Percentiles rank a stretch among this genome's conserved stretches.
Conservation (phyloP, 164 flowering plant genomes). For the Piper betle region DNA sequence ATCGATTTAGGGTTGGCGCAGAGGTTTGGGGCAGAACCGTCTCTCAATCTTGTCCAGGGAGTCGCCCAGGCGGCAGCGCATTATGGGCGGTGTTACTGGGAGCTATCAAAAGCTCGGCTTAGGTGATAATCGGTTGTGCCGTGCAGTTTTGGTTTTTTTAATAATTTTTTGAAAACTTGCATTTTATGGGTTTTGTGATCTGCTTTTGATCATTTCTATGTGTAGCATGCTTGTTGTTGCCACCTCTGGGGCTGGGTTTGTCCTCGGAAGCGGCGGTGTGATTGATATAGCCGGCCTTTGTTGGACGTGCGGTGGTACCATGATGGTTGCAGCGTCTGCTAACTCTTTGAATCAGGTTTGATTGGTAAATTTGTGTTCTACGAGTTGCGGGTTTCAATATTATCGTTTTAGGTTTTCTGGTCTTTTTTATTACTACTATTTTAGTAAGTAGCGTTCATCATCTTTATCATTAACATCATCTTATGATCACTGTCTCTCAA, state of each 20-base stretch:
- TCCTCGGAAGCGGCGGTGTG: slow-evolving; percentile 67
- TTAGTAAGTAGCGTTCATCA: too few relatives aligned
- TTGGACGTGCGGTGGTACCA: slow-evolving; percentile 88
- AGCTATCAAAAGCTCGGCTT: slow-evolving; percentile 75
- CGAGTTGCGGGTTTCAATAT: neutral
- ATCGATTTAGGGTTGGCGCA: neutral
- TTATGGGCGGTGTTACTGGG: slow-evolving; percentile 75
- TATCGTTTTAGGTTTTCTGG: too few relatives aligned
- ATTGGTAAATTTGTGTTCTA: neutral
- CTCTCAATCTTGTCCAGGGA: slow-evolving; percentile 6
- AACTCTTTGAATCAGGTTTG: slow-evolving; percentile 84
- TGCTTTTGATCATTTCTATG: neutral
- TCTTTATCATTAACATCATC: too few relatives aligned
- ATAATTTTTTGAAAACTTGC: neutral
- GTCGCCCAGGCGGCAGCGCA: slow-evolving; percentile 28
- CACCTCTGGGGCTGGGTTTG: slow-evolving; percentile 86
- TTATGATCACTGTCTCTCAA: too few relatives aligned
- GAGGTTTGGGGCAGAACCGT: neutral
- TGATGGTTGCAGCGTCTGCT: slow-evolving; percentile 98
- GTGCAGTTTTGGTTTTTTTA: neutral
- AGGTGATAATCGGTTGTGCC: slow-evolving; percentile 21
- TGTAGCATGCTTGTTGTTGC: slow-evolving; percentile 91
- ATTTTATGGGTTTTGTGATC: neutral
- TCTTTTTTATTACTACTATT: too few relatives aligned
- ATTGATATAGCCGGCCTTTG: slow-evolving; percentile 71